Base-by-base conservation (phyloP, 2,329 filamentous ascomycete species). In the Ophioceras dolichostomum region DNA sequence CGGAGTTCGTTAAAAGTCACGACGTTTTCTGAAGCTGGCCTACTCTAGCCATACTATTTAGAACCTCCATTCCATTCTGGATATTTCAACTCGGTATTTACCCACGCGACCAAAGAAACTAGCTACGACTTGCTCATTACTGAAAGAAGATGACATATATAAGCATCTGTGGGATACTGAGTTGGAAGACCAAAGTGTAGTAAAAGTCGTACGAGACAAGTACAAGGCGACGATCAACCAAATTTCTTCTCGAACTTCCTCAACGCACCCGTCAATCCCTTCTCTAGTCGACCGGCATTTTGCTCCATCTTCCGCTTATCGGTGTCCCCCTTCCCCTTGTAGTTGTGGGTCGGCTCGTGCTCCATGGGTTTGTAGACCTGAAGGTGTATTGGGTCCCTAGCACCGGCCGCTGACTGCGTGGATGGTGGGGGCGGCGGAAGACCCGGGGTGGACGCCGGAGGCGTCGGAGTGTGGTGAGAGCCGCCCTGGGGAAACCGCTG, bases 161-260 rank as follows among this genome's bases (percentile, higher is more conserved):
- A n/a, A n/a, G n/a, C n/a, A n/a, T n/a, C n/a, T n/a, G n/a, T n/a
- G n/a, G n/a, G n/a, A n/a, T n/a, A n/a, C n/a, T n/a, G n/a, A n/a
- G n/a, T n/a, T n/a, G n/a, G n/a, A n/a, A n/a, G n/a, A n/a, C n/a
- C n/a, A n/a, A n/a, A n/a, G n/a, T n/a, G n/a, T n/a, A n/a, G n/a
- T n/a, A n/a, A n/a, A n/a, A n/a, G n/a, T n/a, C n/a, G n/a, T n/a
- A n/a, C n/a, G n/a, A n/a, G n/a, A n/a, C n/a, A n/a, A n/a, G n/a
- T n/a, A n/a, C n/a, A n/a, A n/a, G n/a, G n/a, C n/a, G n/a, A n/a
- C n/a, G n/a, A n/a, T 55, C 48, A 76, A 0, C 67, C 68, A 58
- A 80, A 78, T 53, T 76, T 82, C 73, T 83, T 85, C 62, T 87
- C 82, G 56, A 87, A 69, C 60, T 79, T 84, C 68, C 80, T 85